Percentiles rank a stretch among this genome's conserved stretches.
phyloP scores from a whole-genome alignment of 108 stramenopile species.

The Hondaea fermentalgiana region DNA sequence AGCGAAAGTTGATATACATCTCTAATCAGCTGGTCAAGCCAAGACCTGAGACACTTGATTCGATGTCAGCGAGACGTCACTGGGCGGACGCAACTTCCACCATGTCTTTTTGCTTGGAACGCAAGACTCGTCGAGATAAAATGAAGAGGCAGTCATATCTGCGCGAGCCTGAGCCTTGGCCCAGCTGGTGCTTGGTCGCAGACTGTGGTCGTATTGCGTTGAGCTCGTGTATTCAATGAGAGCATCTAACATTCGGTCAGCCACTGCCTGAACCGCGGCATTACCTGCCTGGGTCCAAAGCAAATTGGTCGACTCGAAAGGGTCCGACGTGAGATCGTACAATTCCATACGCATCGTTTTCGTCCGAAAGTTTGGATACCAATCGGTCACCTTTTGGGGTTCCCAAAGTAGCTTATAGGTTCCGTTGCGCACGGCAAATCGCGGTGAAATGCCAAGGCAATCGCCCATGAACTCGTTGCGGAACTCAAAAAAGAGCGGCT shows the following conservation, averaged over 20 bases:
- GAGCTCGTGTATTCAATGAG: neutral
- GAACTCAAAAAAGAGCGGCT: neutral
- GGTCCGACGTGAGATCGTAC: neutral
- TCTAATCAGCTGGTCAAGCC: neutral
- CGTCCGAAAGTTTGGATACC: neutral
- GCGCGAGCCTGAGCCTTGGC: neutral
- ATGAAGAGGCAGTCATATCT: neutral
- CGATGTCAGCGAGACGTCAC: neutral
- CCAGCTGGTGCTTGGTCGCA: neutral
- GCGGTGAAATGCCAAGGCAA: neutral
- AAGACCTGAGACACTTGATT: neutral
- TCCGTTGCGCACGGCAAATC: neutral
- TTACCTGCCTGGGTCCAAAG: neutral
- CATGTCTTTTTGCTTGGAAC: neutral
- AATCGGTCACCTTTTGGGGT: neutral
- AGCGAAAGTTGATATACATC: too few species aligned
- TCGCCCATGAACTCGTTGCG: neutral
- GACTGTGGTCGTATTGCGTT: neutral
- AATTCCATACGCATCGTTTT: neutral
- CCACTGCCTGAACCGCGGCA: neutral
- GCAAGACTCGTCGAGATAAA: neutral
- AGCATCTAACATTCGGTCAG: neutral
- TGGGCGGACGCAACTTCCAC: neutral
- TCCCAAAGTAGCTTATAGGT: slow-evolving; percentile 3
- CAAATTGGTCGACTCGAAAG: neutral